Evolutionary conservation across 2,329 filamentous ascomycete species (phyloP).

Genomic region (Escovopsis sp.): DNA sequence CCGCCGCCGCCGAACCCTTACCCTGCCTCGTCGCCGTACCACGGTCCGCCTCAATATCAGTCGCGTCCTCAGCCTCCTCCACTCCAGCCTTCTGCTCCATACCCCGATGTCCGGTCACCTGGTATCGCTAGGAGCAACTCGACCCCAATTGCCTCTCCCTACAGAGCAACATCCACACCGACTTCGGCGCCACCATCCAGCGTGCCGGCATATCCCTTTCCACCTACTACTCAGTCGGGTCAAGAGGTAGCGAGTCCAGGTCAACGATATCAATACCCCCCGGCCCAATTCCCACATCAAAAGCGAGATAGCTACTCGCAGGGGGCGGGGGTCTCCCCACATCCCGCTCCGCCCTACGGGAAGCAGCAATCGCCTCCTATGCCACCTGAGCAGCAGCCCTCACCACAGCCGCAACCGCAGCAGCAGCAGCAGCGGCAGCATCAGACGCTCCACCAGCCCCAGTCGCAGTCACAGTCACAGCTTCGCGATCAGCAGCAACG

Average conservation of each 20-base stretch:
- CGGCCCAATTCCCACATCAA: constrained; percentile 26
- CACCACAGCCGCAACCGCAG: not conserved
- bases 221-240: constrained; percentile 23
- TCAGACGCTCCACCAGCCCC: constrained; percentile 1
- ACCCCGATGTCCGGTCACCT: constrained; percentile 36
- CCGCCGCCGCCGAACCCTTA: constrained; percentile 20
- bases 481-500: constrained; percentile 14
- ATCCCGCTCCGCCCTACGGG: constrained; percentile 25
- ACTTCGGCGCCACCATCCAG: constrained; percentile 22
- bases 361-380: constrained; percentile 3
- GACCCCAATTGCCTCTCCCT: constrained; percentile 27
- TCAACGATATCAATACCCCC: constrained; percentile 37
- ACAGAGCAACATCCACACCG: constrained; percentile 34
- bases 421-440: not conserved
- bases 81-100: constrained; percentile 29
- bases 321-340: constrained; percentile 18
- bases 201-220: constrained; percentile 37
- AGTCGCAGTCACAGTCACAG: constrained; percentile 13
- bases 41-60: constrained; percentile 27
- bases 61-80: constrained; percentile 28
- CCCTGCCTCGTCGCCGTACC: constrained; percentile 24
- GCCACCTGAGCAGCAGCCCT: not conserved
- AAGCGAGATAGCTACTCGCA: constrained; percentile 33
- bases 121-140: constrained; percentile 20
- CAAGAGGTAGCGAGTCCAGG: constrained; percentile 33